These are phyloP conservation scores for Gossypium longicalyx DNA, from an alignment of 345 rosid genomes.

Conservation along the genomic window DNA sequence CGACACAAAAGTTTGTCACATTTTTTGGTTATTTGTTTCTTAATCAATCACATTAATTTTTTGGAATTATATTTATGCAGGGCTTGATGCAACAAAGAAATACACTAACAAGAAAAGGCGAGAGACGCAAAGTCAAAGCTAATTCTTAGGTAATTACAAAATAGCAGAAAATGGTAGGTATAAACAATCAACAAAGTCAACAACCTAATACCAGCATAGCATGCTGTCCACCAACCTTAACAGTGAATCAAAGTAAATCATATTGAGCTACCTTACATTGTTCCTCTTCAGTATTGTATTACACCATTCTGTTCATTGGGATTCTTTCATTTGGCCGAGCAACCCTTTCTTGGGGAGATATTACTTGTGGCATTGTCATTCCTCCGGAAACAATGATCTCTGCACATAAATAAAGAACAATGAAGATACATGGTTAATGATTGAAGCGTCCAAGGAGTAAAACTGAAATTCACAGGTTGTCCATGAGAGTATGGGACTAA, in stretches of 20 bases:
- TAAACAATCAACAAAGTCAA: too few species aligned
- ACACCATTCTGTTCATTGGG: conserved; percentile 41
- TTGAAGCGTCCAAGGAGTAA: neutral
- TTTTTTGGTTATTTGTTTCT: too few species aligned
- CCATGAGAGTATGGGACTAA: too few species aligned
- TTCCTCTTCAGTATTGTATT: neutral
- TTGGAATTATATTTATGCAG: too few species aligned
- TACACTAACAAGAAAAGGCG: too few species aligned
- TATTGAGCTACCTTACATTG: neutral
- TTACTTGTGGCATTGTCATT: conserved; percentile 63
- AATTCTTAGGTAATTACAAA: too few species aligned
- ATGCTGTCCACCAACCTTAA: neutral
- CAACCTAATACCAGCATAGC: neutral
- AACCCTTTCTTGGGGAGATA: conserved; percentile 42
- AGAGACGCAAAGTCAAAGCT: too few species aligned
- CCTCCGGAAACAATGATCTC: conserved; percentile 70
- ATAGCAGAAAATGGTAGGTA: too few species aligned
- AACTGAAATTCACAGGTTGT: neutral
- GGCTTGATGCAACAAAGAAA: too few species aligned
- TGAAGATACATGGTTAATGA: neutral
- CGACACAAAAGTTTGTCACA: too few species aligned
- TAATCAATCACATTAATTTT: too few species aligned
- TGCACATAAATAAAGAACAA: conserved; percentile 20
- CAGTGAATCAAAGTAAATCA: neutral
- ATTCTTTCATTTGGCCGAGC: conserved; percentile 38